Percentiles rank a stretch among this genome's conserved stretches.
Conservation (phyloP, 2,329 filamentous ascomycete genomes). For the Colletotrichum sp. region DNA sequence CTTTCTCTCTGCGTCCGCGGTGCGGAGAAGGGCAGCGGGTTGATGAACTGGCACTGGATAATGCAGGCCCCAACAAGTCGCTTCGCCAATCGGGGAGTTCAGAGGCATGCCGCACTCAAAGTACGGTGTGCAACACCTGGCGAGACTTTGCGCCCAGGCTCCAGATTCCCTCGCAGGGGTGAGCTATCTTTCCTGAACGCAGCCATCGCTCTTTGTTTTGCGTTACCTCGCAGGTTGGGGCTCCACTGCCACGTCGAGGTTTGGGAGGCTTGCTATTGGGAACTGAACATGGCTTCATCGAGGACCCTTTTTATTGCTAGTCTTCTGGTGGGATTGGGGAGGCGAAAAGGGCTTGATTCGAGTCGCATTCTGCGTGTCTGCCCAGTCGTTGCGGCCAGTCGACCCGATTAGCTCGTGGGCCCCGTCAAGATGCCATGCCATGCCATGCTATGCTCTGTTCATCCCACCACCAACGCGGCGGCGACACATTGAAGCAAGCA, state of each 20-base stretch:
- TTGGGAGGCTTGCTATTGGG: not conserved
- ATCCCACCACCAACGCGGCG: not conserved
- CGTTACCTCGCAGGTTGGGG: constrained; percentile 13
- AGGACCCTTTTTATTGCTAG: not conserved
- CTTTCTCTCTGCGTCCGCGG: not conserved
- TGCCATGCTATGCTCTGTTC: constrained; percentile 3
- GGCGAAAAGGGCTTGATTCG: not conserved
- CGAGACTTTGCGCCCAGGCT: constrained; percentile 19
- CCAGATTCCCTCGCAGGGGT: constrained; percentile 14
- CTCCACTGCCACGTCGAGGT: constrained; percentile 21
- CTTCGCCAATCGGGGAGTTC: constrained; percentile 21
- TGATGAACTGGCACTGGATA: constrained; percentile 17
- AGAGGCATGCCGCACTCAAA: constrained; percentile 9
- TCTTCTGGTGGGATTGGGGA: not conserved
- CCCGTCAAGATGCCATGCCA: not conserved
- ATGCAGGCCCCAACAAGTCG: constrained; percentile 17
- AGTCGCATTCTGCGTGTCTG: constrained; percentile 13
- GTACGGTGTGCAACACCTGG: constrained; percentile 21
- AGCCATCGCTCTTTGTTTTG: constrained; percentile 18
- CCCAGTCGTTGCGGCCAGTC: not conserved
- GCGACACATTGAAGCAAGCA: not conserved
- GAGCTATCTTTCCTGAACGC: constrained; percentile 13
- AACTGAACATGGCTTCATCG: not conserved
- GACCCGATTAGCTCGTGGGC: constrained; percentile 20
- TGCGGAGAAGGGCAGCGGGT: not conserved